Percentiles rank a stretch among this genome's conserved stretches.
Conservation (phyloP, 1,139 yeast genomes). For the Hansenula sp. region DNA sequence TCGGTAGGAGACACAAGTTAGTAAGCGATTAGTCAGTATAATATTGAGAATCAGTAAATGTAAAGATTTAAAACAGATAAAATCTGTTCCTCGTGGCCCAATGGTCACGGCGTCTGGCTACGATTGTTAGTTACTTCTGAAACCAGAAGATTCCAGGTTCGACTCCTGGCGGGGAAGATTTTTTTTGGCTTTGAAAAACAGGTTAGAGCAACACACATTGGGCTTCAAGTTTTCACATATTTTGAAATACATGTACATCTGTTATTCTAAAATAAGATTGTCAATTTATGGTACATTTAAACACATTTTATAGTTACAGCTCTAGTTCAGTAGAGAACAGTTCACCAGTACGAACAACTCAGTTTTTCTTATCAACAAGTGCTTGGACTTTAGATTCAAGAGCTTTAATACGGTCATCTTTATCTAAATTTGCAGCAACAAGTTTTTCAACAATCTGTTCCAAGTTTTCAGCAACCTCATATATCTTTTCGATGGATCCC, state of each 20-base stretch:
- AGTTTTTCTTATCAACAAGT: constrained; percentile 24
- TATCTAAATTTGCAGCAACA: constrained; percentile 50
- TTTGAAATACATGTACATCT: too few species aligned
- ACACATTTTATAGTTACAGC: too few species aligned
- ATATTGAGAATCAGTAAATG: too few species aligned
- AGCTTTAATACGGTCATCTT: constrained; percentile 52
- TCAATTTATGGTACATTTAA: too few species aligned
- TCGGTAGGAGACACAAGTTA: too few species aligned
- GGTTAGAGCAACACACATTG: too few species aligned
- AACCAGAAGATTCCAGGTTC: constrained; percentile 94
- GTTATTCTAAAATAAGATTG: too few species aligned
- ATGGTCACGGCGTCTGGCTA: constrained; percentile 88
- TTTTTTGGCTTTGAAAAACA: too few species aligned
- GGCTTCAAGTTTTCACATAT: too few species aligned
- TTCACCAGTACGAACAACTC: background rate
- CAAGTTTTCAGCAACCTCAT: constrained; percentile 49
- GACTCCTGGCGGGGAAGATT: constrained; percentile 93
- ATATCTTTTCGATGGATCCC: constrained; percentile 64
- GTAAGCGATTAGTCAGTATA: too few species aligned
- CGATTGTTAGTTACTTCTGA: constrained; percentile 54
- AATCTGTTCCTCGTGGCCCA: constrained; percentile 71
- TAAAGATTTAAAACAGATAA: too few species aligned
- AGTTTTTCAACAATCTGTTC: constrained; percentile 53
- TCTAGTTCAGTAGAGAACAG: too few species aligned
- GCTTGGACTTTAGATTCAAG: constrained; percentile 41